Base-by-base conservation (phyloP, 345 rosid genomes). In the Cardamine occulta region DNA sequence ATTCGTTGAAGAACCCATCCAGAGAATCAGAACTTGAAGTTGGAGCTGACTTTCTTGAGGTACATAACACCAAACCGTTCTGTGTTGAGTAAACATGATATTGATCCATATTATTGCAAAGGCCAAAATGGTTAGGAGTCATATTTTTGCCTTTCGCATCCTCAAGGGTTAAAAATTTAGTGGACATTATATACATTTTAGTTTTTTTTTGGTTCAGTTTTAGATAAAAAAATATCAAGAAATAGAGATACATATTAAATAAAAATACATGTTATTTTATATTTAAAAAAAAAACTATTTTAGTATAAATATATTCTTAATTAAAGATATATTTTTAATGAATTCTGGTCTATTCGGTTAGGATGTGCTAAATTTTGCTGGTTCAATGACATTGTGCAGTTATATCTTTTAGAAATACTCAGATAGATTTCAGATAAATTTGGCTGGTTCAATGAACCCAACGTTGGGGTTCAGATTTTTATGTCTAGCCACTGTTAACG, bases 11-110 rank as follows among this genome's bases (percentile, higher is more conserved):
- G 72, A 61, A 75, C 70, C 81, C 85, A 42, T 74, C 85, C n/a
- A 82, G 78, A 65, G 88, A 86, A 65, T 83, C 85, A 26, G 87
- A 88, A 75, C 83, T 90, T 17, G 53, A 81, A 57, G 80, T 85
- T 29, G 95, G 93, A 19, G 95, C 95, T 42, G 90, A 90, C 17
- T 90, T 93, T 77, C 90, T 90, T 13, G 88, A 89, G 94, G 98
- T 90, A 70, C 55, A 64, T 35, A n/a, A 39, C 53, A 34, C 64
- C 59, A 69, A 54, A 63, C 28, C 34, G n/a, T 51, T 8, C 1
- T 57, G 17, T 57, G 6, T 19, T 63, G 21, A 48, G 4, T 7
- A 23, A 26, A 65, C 7, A 68, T 55, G n/a, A 23, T 45, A 11
- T 53, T 28, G 17, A 63, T 55, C 39, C 31, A 63, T 32, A 54